Percentiles rank a stretch among this genome's conserved stretches.
These are phyloP conservation scores for Anastatica hierochuntica DNA, from an alignment of 345 rosid species.

Conservation along the genomic window DNA sequence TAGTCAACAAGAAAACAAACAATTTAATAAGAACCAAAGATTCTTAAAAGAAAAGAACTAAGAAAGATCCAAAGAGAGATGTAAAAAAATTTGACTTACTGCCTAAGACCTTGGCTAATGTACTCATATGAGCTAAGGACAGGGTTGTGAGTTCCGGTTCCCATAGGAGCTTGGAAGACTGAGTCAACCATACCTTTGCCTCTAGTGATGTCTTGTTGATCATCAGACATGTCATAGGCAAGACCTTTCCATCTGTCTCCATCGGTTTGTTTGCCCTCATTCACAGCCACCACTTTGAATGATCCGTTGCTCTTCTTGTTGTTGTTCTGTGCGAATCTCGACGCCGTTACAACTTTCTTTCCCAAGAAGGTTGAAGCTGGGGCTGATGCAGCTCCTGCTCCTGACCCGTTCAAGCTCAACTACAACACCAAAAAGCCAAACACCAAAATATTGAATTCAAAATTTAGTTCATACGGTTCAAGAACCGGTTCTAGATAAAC, in stretches of 20 bases:
- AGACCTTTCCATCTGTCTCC: constrained; percentile 80
- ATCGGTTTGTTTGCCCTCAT: constrained; percentile 53
- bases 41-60: background rate
- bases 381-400: constrained; percentile 43
- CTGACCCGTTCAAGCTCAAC: constrained; percentile 75
- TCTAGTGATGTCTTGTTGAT: constrained; percentile 91
- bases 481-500: too few species aligned
- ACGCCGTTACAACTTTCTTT: constrained; percentile 43
- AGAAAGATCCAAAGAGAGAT: background rate
- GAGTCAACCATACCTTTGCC: constrained; percentile 91
- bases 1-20: background rate
- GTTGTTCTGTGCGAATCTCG: constrained; percentile 32
- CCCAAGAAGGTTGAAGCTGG: constrained; percentile 71
- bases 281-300: constrained; percentile 47
- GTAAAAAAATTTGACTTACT: constrained; percentile 35
- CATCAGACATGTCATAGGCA: constrained; percentile 60
- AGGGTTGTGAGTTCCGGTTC: constrained; percentile 70
- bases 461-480: background rate
- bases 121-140: constrained; percentile 74
- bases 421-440: constrained; percentile 11
- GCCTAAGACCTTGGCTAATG: constrained; percentile 64
- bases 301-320: constrained; percentile 24
- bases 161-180: constrained; percentile 86
- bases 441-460: too few species aligned
- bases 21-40: background rate